Base-by-base conservation (phyloP, 495 filamentous ascomycete genomes). In the Penicillium steckii region DNA sequence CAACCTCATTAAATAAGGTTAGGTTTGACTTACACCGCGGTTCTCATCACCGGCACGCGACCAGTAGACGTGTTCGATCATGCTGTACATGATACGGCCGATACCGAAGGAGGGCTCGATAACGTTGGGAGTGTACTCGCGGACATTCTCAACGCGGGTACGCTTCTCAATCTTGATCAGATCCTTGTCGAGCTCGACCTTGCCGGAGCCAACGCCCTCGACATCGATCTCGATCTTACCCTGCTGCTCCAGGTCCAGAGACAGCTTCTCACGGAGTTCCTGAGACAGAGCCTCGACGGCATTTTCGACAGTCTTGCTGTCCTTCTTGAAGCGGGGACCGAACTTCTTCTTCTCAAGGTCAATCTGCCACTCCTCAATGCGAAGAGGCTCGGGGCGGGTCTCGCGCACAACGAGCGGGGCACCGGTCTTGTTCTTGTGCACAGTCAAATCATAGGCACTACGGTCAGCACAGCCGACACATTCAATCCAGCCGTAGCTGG, bases 41-140 rank as follows among this genome's bases (percentile, higher is more conserved):
- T 81, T 81, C 48, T 80, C 80, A 56, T 85, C 83, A 32, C 79
- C 80, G 40, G 78, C 73, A 40, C 86, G 79, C 25, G 78, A 82
- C 88, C 87, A 93, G 77, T 87, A 91, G 57, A 77, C 78, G 66
- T 93, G 89, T 72, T 93, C 88, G 46, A 90, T 82, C 59, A 91
- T 68, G 56, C 82, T 82, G 74, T 90, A 91, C 43, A 92, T 65
- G 30, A 91, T 90, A 44, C 88, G 80, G 43, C 89, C 88, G 56
- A 93, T 89, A 70, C 89, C 88, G 61, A 93, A 93, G 8, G 88
- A 91, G 1, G 89, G 89, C 71, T 93, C 88, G 50, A 93, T 91
- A 23, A 93, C 87, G 56, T 90, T 91, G 23, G 89, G 89, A 1
- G 83, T 90, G 72, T 87, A 91, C 64, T 91, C 87, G 52, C 89